Percentiles rank a stretch among this genome's conserved stretches.
phyloP scores from a whole-genome alignment of 768 basidiomycete genomes.

The Calocybe gangraenosa region DNA sequence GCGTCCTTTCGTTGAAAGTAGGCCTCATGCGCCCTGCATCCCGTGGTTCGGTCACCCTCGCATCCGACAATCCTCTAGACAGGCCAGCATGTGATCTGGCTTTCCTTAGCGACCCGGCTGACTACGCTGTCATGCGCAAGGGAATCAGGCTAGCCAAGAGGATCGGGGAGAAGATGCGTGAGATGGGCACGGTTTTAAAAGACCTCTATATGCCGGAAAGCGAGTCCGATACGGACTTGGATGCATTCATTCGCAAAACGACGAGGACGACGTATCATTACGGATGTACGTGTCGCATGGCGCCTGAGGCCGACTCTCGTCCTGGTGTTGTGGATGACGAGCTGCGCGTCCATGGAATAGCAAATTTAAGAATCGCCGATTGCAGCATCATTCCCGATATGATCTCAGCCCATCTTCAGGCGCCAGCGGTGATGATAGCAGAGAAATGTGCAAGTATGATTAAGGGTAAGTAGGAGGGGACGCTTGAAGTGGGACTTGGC shows the following conservation, averaged over 20 bases:
- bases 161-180: constrained; percentile 20
- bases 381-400: constrained; percentile 26
- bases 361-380: constrained; percentile 38
- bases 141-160: constrained; percentile 13
- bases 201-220: constrained; percentile 20
- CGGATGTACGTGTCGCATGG: constrained; percentile 31
- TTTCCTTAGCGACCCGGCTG: constrained; percentile 23
- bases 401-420: constrained; percentile 27
- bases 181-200: constrained; percentile 19
- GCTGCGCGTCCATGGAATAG: constrained; percentile 40
- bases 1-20: constrained; percentile 6
- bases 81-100: constrained; percentile 15
- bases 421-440: constrained; percentile 28
- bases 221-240: constrained; percentile 23
- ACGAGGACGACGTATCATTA: constrained; percentile 28
- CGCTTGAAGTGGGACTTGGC: not conserved
- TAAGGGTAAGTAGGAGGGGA: not conserved
- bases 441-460: constrained; percentile 36
- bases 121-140: constrained; percentile 30
- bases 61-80: constrained; percentile 4
- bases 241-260: constrained; percentile 20
- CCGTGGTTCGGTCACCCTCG: constrained; percentile 23
- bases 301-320: constrained; percentile 17
- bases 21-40: constrained; percentile 16
- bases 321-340: constrained; percentile 44